Evolutionary conservation across 2,329 filamentous ascomycete species (phyloP), one percentile per base, ranked within the genome.

Genomic region (Alternaria tenuissima): DNA sequence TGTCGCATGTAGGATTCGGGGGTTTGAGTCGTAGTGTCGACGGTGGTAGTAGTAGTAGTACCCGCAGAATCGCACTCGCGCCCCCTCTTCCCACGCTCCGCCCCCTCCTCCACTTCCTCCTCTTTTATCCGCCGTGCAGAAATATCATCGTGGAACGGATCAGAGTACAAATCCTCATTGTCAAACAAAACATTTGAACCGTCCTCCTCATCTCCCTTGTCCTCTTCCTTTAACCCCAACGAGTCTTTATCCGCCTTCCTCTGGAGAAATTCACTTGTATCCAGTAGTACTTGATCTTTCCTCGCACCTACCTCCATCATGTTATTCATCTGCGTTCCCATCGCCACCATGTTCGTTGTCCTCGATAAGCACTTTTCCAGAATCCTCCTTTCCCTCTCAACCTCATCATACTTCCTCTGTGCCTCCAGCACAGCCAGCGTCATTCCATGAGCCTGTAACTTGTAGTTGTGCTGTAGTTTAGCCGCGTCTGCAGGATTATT

Each of bases 1-100:
- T 3, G 1, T 14, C 39, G 0, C 6, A 9, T 22, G 9, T 4
- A n/a, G 18, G 11, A 41, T 0, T n/a, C n/a, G 16, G 14, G 7
- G 6, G 16, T 38, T 38, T 1, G 36, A 38, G n/a, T n/a, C 36
- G 36, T 18, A 0, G 16, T 38, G 16, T n/a, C 36, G 16, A n/a
- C 36, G 16, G 36, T 16, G 0, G 36, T 9, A 30, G 11, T 12
- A 9, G 0, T 2, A 11, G 28, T 8, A 11, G 9, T 30, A 20
- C 20, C 20, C 28, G 4, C 28, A 11, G 11, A 30, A 32, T 4
- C 30, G 5, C 11, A 32, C 7, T 22, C 18, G 18, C 18, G 22
- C 2, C 24, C 24, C 6, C 24, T 26, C 24, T 26, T 26, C 6
- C 1, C 24, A 26, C 24, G 24, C 24, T 26, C 24, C 6, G 24